A percentile compares a stretch with the other conserved stretches of the same genome.
Evolutionary conservation across 805 yeast species (phyloP).

Genomic region (Zygoascus biomembranicola): DNA sequence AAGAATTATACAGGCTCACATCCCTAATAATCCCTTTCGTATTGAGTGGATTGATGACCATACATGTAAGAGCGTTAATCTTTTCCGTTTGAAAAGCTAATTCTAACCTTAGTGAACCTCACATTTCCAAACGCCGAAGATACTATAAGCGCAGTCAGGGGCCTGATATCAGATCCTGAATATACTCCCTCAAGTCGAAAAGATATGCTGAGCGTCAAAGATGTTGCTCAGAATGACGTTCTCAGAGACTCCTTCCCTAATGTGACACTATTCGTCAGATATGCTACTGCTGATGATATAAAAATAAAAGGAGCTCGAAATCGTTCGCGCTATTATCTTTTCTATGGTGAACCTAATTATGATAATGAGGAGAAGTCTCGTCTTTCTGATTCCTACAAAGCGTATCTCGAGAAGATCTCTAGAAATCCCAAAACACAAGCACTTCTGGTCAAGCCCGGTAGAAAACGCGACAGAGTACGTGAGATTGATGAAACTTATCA

Average conservation of each 20-base stretch:
- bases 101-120: neutral
- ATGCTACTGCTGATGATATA: constrained; percentile 44
- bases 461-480: constrained; percentile 1
- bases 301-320: constrained; percentile 51
- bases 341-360: constrained; percentile 55
- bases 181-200: neutral
- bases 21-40: constrained; percentile 30
- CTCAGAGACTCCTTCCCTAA: neutral
- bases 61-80: constrained; percentile 22
- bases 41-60: constrained; percentile 64
- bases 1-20: constrained; percentile 41
- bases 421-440: constrained; percentile 8
- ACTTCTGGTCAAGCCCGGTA: constrained; percentile 7
- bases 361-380: constrained; percentile 16
- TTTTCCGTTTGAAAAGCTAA: neutral
- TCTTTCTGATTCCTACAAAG: constrained; percentile 8
- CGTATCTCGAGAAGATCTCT: neutral
- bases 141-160: neutral
- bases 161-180: neutral
- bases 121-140: neutral
- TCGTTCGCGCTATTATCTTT: constrained; percentile 53
- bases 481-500: constrained; percentile 6
- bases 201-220: neutral
- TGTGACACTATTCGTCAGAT: constrained; percentile 31
- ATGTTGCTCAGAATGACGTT: neutral